Percentiles rank a stretch among this genome's conserved stretches.
Conservation (phyloP, 106 monocot species). For the Chionographis japonica region DNA sequence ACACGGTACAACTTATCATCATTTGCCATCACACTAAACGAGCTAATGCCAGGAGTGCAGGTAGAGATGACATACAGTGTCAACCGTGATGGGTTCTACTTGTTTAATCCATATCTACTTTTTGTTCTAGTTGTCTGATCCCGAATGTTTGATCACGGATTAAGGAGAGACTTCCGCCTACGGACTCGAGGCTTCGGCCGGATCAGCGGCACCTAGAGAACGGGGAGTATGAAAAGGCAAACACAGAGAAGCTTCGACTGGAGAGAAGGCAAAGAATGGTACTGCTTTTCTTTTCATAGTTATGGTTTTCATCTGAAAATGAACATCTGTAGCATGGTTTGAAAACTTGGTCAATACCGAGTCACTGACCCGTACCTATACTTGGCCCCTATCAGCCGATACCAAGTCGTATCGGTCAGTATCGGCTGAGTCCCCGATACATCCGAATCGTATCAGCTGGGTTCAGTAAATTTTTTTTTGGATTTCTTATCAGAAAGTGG, state of each 20-base stretch:
- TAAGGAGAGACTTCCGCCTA: conserved; percentile 77
- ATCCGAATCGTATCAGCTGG: too few species aligned
- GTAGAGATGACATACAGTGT: conserved; percentile 15
- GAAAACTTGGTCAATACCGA: too few species aligned
- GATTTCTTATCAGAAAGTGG: too few species aligned
- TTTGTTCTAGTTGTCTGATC: conserved; percentile 24
- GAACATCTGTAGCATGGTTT: too few species aligned
- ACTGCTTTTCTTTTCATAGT: conserved; percentile 1
- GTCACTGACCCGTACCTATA: too few species aligned
- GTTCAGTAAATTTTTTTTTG: too few species aligned
- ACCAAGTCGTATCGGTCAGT: too few species aligned
- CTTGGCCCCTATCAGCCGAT: too few species aligned
- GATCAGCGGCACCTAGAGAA: conserved; percentile 68
- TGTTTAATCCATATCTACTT: conserved; percentile 1
- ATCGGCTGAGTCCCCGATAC: too few species aligned
- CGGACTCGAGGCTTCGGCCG: conserved; percentile 79
- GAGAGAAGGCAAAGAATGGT: conserved; percentile 60
- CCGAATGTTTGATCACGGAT: conserved; percentile 26
- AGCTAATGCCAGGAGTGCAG: conserved; percentile 42
- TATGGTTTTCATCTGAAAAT: too few species aligned
- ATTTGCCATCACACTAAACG: conserved; percentile 62
- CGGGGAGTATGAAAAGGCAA: conserved; percentile 68
- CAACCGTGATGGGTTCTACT: background rate
- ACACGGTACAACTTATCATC: conserved; percentile 65
- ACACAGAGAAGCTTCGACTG: conserved; percentile 47